Evolutionary conservation across 345 rosid genomes (phyloP), one percentile per base, ranked within the genome.

Genomic region (Citrus cavaleriei): DNA sequence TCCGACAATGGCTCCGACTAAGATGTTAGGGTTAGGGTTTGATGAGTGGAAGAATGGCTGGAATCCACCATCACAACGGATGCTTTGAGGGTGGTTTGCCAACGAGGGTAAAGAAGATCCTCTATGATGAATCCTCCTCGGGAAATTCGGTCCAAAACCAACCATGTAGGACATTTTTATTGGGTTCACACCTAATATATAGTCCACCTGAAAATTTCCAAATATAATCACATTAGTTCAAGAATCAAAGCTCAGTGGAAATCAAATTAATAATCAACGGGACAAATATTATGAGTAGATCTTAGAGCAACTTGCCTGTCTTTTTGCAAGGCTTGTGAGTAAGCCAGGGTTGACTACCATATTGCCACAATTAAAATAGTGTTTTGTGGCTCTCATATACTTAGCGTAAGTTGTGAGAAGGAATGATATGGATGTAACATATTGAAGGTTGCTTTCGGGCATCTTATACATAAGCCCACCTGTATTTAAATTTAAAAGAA

Each of bases 91-190:
- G 58, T 79, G 92, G 61, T 76, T 80, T 60, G 84, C 76, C 27
- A 80, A 38, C 2, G 97, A 91, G 16, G 98, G 97, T 76, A 93
- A 75, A 4, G 98, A 95, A 49, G 97, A 91, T 42, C 97, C 98
- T 80, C 97, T 87, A 24, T 95, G 97, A 79, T 95, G 98, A 61
- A 93, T 90, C 77, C 88, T 89, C 70, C 81, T 87, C 0, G 98
- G 98, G 51, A 86, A 95, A 63, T 86, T 85, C 0, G 85, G 72
- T 24, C 97, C 97, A 81, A 84, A 93, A 14, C 98, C 98, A 4
- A 91, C 98, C 98, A 95, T 95, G 88, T 91, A 95, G 0, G 98
- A 94, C 97, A 94, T 89, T 54, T 75, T 80, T 24, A 86, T 80
- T 42, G 98, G 98, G 78, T 93, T 95, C 35, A 77, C 88, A 1